These are phyloP conservation scores for Ustilago hordei DNA, from an alignment of 1,284 basidiomycete genomes.

Conservation along the genomic window DNA sequence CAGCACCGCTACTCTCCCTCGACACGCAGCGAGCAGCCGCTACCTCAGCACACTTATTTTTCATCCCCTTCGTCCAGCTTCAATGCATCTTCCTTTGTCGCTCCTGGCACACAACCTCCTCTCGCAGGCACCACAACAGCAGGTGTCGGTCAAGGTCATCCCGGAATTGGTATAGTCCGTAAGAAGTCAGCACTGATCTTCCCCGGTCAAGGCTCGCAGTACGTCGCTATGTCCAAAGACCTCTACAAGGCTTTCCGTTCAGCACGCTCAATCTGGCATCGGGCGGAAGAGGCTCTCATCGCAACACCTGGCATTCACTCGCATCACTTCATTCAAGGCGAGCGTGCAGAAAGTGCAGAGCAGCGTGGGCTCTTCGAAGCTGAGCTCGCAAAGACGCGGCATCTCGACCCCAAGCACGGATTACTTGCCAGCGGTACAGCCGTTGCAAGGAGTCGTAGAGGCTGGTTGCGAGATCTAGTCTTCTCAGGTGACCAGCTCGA, in stretches of 20 bases:
- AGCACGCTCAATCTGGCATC: conserved; percentile 63
- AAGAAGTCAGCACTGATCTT: conserved; percentile 66
- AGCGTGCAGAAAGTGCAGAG: conserved; percentile 25
- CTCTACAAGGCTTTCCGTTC: conserved; percentile 62
- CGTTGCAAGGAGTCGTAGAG: conserved; percentile 37
- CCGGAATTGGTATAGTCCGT: conserved; percentile 46
- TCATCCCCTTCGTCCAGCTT: conserved; percentile 65
- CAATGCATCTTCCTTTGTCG: conserved; percentile 62
- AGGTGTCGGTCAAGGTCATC: conserved; percentile 44
- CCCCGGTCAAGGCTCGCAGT: conserved; percentile 67
- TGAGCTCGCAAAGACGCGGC: conserved; percentile 52
- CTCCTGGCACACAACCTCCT: conserved; percentile 54
- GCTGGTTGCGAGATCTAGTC: conserved; percentile 61
- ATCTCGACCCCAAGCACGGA: conserved; percentile 45
- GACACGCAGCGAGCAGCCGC: conserved; percentile 50
- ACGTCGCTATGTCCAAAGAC: conserved; percentile 67
- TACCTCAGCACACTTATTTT: conserved; percentile 66
- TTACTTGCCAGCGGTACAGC: conserved; percentile 48
- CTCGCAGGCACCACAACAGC: conserved; percentile 45
- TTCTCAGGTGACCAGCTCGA: conserved; percentile 67
- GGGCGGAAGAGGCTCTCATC: conserved; percentile 64
- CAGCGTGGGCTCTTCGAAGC: conserved; percentile 60
- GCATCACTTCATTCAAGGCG: conserved; percentile 36
- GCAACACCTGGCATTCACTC: conserved; percentile 47
- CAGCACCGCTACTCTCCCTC: conserved; percentile 47